Percentiles rank a stretch among this genome's conserved stretches.
These are phyloP conservation scores for Cenchrus americanus DNA, from an alignment of 176 grass and related monocot species.

Conservation along the genomic window DNA sequence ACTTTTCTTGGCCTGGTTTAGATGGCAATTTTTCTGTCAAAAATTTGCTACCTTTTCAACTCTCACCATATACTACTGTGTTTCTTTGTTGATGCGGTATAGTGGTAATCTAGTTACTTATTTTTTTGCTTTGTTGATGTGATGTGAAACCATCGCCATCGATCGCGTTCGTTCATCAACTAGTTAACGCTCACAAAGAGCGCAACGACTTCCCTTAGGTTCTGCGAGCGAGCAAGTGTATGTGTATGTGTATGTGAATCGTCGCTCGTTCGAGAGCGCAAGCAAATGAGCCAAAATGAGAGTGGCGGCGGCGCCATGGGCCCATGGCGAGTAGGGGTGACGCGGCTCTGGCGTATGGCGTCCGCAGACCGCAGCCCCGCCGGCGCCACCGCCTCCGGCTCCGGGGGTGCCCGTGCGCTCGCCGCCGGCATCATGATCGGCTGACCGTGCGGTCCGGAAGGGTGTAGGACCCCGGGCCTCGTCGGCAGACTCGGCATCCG, in stretches of 20 bases:
- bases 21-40: no score
- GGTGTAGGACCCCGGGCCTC: slow-evolving; percentile 29
- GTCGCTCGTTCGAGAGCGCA: neutral
- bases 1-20: no score
- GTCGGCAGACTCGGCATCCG: neutral
- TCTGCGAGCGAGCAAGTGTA: no score
- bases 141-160: neutral
- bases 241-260: no score
- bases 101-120: no score
- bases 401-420: neutral
- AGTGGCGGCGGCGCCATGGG: neutral
- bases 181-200: neutral
- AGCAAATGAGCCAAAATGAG: neutral
- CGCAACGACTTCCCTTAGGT: neutral
- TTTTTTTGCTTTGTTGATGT: no score
- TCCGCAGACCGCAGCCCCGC: slow-evolving; percentile 12
- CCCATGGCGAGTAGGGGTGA: neutral
- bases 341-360: slow-evolving; percentile 23
- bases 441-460: neutral
- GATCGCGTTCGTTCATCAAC: neutral
- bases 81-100: no score
- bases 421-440: neutral
- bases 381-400: slow-evolving; percentile 10
- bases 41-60: no score
- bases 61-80: no score